Percentiles rank a stretch among this genome's conserved stretches.
Evolutionary conservation across 202 grass and related monocot species (phyloP).

Genomic region (Digitaria exilis): DNA sequence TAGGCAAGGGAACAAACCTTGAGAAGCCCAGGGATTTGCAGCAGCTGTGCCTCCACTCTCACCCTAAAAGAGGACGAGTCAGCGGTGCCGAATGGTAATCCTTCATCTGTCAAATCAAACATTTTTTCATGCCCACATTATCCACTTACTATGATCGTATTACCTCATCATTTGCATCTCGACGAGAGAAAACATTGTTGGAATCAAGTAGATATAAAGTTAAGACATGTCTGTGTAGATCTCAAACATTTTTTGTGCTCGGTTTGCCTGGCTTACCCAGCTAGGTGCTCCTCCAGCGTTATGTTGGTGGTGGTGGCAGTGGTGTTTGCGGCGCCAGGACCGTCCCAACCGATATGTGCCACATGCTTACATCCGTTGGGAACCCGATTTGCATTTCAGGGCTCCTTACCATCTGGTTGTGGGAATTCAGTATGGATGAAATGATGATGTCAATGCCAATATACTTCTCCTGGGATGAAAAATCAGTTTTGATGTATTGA

Average conservation of each 20-base stretch:
- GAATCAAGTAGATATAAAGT: too few species aligned
- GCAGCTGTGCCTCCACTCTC: constrained; percentile 35
- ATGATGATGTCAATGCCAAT: background rate
- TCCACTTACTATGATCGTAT: background rate
- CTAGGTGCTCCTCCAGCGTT: constrained; percentile 44
- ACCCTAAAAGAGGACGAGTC: constrained; percentile 36
- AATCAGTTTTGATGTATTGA: background rate
- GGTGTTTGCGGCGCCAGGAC: constrained; percentile 37
- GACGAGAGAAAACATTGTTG: too few species aligned
- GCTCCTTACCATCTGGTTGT: constrained; percentile 74
- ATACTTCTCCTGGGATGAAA: background rate
- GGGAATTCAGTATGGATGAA: constrained; percentile 12
- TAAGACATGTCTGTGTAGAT: background rate
- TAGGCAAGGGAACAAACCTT: constrained; percentile 47
- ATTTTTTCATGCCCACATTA: constrained; percentile 22
- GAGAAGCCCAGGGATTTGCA: constrained; percentile 79
- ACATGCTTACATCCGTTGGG: constrained; percentile 93
- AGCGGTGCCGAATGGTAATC: constrained; percentile 85
- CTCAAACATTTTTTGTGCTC: background rate
- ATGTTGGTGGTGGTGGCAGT: too few species aligned
- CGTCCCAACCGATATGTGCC: constrained; percentile 89
- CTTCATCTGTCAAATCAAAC: constrained; percentile 66
- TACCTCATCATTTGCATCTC: background rate
- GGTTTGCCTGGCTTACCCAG: constrained; percentile 38
- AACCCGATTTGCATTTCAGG: constrained; percentile 84